Evolutionary conservation across 805 yeast species (phyloP).

Genomic region (Ogataea dorogensis): DNA sequence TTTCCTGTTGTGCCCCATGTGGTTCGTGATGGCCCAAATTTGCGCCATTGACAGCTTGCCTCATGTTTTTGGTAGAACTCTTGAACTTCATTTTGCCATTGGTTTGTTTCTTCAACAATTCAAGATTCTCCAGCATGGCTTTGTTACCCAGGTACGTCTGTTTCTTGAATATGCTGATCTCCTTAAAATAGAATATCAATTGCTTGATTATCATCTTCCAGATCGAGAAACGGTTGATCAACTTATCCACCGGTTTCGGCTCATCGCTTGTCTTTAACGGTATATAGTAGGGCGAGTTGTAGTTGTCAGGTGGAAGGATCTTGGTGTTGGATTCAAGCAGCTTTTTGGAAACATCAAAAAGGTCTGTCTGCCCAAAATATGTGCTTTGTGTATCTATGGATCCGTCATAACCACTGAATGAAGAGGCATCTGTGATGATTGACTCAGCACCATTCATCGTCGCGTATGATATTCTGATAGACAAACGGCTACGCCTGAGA

Average conservation of each 20-base stretch:
- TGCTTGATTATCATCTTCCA: slow-evolving; percentile 57
- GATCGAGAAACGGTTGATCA: slow-evolving; percentile 54
- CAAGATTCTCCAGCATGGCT: slow-evolving; percentile 48
- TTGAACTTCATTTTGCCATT: slow-evolving; percentile 31
- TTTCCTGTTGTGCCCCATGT: slow-evolving; percentile 14
- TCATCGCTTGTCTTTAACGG: slow-evolving; percentile 32
- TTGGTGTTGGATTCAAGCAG: slow-evolving; percentile 22
- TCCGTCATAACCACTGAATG: slow-evolving; percentile 9
- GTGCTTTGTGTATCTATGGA: slow-evolving; percentile 7
- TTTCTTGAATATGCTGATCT: slow-evolving; percentile 49
- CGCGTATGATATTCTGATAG: neutral
- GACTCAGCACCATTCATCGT: slow-evolving; percentile 7
- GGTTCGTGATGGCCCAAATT: slow-evolving; percentile 25
- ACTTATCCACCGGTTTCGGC: slow-evolving; percentile 45
- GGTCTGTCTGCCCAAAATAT: slow-evolving; percentile 9
- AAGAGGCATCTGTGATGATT: slow-evolving; percentile 6
- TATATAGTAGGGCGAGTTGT: slow-evolving; percentile 36
- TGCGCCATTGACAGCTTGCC: slow-evolving; percentile 23
- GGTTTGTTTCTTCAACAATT: slow-evolving; percentile 30
- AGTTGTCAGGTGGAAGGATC: slow-evolving; percentile 33
- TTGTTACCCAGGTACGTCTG: slow-evolving; percentile 44
- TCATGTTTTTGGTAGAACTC: slow-evolving; percentile 22
- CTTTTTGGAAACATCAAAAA: slow-evolving; percentile 15
- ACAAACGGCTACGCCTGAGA: too few species aligned
- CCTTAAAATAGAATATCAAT: slow-evolving; percentile 49